Evolutionary conservation across 164 flowering plant species (phyloP).

Genomic region (Cinnamomum chago): DNA sequence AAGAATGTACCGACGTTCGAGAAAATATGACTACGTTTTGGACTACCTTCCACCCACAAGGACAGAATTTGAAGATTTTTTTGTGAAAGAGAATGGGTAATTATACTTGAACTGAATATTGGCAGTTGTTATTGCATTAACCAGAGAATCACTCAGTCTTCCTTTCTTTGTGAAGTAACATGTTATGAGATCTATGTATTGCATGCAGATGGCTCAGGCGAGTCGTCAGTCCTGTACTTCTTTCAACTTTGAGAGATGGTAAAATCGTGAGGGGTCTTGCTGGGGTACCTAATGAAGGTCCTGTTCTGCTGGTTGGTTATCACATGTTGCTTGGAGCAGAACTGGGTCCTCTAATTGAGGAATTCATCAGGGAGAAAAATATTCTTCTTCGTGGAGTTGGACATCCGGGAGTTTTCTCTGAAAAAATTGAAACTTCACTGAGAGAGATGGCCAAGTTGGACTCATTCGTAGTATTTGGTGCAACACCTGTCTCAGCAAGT

Average conservation of each 20-base stretch:
- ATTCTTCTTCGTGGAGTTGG: slow-evolving; percentile 70
- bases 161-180: background rate
- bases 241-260: slow-evolving; percentile 84
- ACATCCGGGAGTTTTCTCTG: slow-evolving; percentile 54
- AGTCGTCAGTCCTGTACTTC: slow-evolving; percentile 52
- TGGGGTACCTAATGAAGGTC: slow-evolving; percentile 89
- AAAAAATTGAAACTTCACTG: slow-evolving; percentile 16
- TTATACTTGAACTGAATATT: background rate
- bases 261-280: slow-evolving; percentile 75
- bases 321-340: slow-evolving; percentile 91
- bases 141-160: background rate
- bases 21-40: slow-evolving; percentile 43
- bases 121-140: background rate
- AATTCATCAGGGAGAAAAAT: slow-evolving; percentile 65
- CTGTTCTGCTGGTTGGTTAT: slow-evolving; percentile 78
- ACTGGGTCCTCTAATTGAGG: slow-evolving; percentile 49
- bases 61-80: slow-evolving; percentile 41
- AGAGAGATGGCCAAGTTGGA: slow-evolving; percentile 40
- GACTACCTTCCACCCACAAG: slow-evolving; percentile 79
- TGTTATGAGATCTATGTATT: slow-evolving; percentile 8
- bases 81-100: slow-evolving; percentile 48
- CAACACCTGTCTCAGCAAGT: slow-evolving; percentile 62
- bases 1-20: slow-evolving; percentile 61
- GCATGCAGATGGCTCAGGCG: slow-evolving; percentile 52
- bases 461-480: slow-evolving; percentile 62